Base-by-base conservation (phyloP, 768 basidiomycete species). In the Hericium alpestre region DNA sequence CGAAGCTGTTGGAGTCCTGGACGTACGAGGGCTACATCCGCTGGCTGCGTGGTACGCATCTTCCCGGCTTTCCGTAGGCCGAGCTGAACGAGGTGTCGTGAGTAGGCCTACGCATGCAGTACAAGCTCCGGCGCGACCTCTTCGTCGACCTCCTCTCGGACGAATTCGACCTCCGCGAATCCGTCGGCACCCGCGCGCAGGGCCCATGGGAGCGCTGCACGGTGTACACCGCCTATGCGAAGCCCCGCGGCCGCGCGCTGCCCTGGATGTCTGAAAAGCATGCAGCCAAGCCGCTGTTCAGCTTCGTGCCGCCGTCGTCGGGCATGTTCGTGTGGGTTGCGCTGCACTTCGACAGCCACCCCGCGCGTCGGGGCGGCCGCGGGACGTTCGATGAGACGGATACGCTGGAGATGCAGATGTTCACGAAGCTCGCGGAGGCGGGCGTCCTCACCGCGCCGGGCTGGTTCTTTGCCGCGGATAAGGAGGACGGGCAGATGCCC, bases 321-420 rank as follows among this genome's bases (percentile, higher is more conserved):
- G 90, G 90, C 8, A 93, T 92, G 90, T 92, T 90, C 69, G 60
- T 84, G 37, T 87, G 84, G 84, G 82, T 82, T 41, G 76, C 76
- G 62, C 65, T 91, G 25, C 77, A 89, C 70, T 74, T 90, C 41
- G 75, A 79, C 20, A 68, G 74, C 54, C 79, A 83, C 64, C 79
- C 82, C 3, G 66, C 72, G 40, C 72, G 77, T 64, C 62, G 52
- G 55, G 56, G 63, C 16, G 62, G 69, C 18, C 43, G 74, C 56
- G 49, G 52, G 18, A 53, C 38, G 15, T n/a, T 46, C 39, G 40
- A 43, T 51, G 70, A 71, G 40, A 66, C 72, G 58, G 71, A 78
- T 53, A 66, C 71, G 1, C 68, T 80, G 25, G 83, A 87, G 67
- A 72, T 72, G 59, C 74, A 82, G 58, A 75, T 92, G 1, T 90